Percentiles rank a stretch among this genome's conserved stretches.
Conservation (phyloP, 257 asterid genomes). For the Salvia rosmarinus region DNA sequence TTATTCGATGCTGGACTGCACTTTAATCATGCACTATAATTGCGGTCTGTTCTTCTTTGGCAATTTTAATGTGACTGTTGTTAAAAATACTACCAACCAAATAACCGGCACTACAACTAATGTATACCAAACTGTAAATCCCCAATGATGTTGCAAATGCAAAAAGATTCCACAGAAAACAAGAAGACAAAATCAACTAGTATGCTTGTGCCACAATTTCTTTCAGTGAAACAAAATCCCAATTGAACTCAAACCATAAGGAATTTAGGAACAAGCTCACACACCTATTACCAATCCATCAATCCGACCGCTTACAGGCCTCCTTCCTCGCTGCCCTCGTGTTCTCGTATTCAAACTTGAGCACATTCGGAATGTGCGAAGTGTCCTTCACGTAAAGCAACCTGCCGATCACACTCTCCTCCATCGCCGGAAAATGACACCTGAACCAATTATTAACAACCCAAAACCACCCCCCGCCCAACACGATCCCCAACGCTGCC, state of each 20-base stretch:
- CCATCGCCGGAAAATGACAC: conserved; percentile 65
- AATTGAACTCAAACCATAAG: background rate
- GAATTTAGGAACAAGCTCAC: conserved; percentile 2
- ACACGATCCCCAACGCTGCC: conserved; percentile 63
- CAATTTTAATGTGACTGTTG: background rate
- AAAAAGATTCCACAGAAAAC: conserved; percentile 2
- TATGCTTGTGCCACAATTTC: background rate
- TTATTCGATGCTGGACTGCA: background rate
- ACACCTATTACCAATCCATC: conserved; percentile 35
- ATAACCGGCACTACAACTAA: background rate
- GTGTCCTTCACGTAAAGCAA: conserved; percentile 77
- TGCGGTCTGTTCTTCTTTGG: background rate
- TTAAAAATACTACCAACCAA: conserved; percentile 9
- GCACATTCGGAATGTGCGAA: conserved; percentile 75
- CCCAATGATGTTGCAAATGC: background rate
- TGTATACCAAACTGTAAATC: background rate
- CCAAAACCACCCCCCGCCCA: conserved; percentile 91
- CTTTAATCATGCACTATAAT: background rate
- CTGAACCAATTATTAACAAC: conserved; percentile 62
- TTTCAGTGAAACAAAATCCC: background rate
- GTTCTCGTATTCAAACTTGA: conserved; percentile 85
- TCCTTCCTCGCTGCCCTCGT: conserved; percentile 77
- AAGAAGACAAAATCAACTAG: background rate
- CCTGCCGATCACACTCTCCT: conserved; percentile 70
- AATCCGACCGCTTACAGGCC: conserved; percentile 67